Base-by-base conservation (phyloP, 2,329 filamentous ascomycete genomes). In the Cladosporium velox region DNA sequence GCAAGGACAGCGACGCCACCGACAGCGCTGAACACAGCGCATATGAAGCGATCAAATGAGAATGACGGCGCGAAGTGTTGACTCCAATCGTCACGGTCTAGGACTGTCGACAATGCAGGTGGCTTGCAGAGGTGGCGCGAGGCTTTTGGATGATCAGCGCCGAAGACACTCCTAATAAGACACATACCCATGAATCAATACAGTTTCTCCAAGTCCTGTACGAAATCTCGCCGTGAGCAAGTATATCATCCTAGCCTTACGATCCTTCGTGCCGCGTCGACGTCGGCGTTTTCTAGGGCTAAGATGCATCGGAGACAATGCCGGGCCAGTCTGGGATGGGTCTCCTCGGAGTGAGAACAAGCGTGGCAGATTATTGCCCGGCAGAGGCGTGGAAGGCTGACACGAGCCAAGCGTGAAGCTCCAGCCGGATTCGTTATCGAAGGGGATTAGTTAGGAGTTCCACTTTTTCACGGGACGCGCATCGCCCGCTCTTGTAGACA, bases 321-420 rank as follows among this genome's bases (percentile, higher is more conserved):
- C 55, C 34, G 55, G 55, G 14, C n/a, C 30, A 28, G 21, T 47
- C n/a, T 11, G n/a, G n/a, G 15, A 47, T 21, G 8, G 41, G 18
- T 34, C 55, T 34, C 55, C 55, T 35, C 55, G 55, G 55, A 58
- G 32, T 34, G 10, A 38, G 15, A 34, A 57, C 54, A 58, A 58
- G 54, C 55, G 54, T 54, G 26, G 51, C 28, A 54, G 28, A 30
- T 28, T 28, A 8, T 8, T 24, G 24, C 24, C 24, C 41, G 41
- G 15, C 1, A 35, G 26, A 47, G 35, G 7, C 57, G 35, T 5
- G 35, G 35, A 30, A 59, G 24, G 57, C 21, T 15, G 35, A 59
- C 55, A 41, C 35, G 35, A 59, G 35, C 57, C 35, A 47, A 59
- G 57, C 35, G 18, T 18, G 38, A 59, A 59, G 57, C 26, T 59